phyloP scores from a whole-genome alignment of 371 early-diverging fungal genomes.

The Rhizomucor miehei region DNA sequence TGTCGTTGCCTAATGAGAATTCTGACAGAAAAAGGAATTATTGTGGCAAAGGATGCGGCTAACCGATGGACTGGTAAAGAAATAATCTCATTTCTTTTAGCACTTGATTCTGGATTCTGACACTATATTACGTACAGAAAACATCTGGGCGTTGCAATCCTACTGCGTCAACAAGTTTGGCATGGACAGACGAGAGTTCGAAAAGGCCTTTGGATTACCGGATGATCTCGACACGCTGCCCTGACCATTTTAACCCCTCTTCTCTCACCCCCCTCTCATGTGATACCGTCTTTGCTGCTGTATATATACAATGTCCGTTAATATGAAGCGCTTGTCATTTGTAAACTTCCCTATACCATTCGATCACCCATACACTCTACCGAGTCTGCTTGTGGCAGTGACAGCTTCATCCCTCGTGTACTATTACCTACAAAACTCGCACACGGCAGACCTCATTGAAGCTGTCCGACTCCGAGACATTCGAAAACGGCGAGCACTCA shows the following conservation, averaged over 20 bases:
- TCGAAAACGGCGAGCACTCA: slow-evolving; percentile 26
- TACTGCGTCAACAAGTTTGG: slow-evolving; percentile 80
- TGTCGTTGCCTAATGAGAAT: not conserved
- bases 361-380: slow-evolving; percentile 47
- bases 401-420: slow-evolving; percentile 41
- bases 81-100: too few relatives aligned
- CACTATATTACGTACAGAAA: too few relatives aligned
- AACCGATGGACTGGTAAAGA: slow-evolving; percentile 84
- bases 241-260: slow-evolving; percentile 13
- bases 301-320: slow-evolving; percentile 8
- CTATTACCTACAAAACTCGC: slow-evolving; percentile 41
- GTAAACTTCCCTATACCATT: slow-evolving; percentile 53
- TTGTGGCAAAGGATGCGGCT: slow-evolving; percentile 68
- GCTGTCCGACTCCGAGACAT: slow-evolving; percentile 38
- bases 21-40: slow-evolving; percentile 55
- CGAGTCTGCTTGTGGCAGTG: slow-evolving; percentile 34
- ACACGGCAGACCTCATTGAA: slow-evolving; percentile 38
- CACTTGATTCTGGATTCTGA: too few relatives aligned
- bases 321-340: slow-evolving; percentile 40
- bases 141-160: slow-evolving; percentile 84
- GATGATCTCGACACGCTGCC: slow-evolving; percentile 79
- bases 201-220: slow-evolving; percentile 70
- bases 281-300: not conserved
- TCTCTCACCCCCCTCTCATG: not conserved
- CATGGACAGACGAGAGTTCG: slow-evolving; percentile 70